A percentile compares a stretch with the other conserved stretches of the same genome.
Conservation (phyloP, 164 flowering plant species). For the Sedum album region DNA sequence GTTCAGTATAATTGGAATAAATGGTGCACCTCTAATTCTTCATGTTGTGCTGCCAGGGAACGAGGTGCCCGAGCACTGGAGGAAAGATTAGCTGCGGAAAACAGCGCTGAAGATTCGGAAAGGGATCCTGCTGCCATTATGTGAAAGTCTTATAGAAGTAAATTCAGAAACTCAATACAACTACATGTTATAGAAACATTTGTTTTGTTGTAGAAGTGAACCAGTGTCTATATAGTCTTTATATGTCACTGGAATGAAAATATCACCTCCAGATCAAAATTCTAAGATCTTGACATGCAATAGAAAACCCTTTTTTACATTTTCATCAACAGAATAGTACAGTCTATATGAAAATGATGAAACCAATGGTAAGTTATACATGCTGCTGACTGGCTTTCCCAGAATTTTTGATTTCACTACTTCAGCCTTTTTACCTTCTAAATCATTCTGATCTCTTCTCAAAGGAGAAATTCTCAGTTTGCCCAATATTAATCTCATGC, state of each 20-base stretch:
- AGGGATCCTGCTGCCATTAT: conserved; percentile 55
- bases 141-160: conserved; percentile 13
- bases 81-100: conserved; percentile 55
- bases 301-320: not conserved
- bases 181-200: too few relatives aligned
- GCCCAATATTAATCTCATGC: conserved; percentile 19
- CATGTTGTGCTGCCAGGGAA: conserved; percentile 38
- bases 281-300: not conserved
- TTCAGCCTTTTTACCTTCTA: not conserved
- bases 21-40: not conserved
- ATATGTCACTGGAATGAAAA: not conserved
- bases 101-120: conserved; percentile 31
- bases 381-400: not conserved
- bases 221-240: too few relatives aligned
- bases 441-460: not conserved
- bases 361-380: not conserved
- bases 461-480: conserved; percentile 10
- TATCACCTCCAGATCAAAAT: not conserved
- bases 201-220: too few relatives aligned
- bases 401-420: not conserved
- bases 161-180: not conserved
- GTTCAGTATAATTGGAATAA: too few relatives aligned
- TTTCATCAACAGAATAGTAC: not conserved
- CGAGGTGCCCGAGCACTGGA: conserved; percentile 92
- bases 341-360: not conserved